A percentile compares a stretch with the other conserved stretches of the same genome.
These are phyloP conservation scores for Cryphonectria radicalis DNA, from an alignment of 2,329 filamentous ascomycete species.

Conservation along the genomic window DNA sequence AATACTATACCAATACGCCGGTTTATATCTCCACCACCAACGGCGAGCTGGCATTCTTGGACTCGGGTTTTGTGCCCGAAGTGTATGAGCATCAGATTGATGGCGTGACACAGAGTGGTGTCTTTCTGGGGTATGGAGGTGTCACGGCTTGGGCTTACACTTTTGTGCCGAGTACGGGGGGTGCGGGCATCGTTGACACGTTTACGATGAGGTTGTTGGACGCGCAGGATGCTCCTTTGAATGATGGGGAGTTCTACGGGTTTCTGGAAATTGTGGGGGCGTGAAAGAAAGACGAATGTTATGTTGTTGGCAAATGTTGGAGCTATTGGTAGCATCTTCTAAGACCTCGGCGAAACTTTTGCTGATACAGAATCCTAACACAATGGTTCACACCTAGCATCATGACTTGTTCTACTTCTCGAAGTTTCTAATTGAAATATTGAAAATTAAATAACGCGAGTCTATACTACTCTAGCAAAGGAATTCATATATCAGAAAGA, in stretches of 20 bases:
- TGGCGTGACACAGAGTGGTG: slow-evolving; percentile 6
- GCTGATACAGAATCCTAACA: no score
- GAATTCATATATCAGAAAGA: no score
- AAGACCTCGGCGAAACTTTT: no score
- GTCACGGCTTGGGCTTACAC: slow-evolving; percentile 14
- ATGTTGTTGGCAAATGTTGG: not conserved
- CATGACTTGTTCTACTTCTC: no score
- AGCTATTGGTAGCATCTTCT: not conserved
- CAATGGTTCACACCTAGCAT: no score
- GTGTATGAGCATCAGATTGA: not conserved
- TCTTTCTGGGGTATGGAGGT: slow-evolving; percentile 4
- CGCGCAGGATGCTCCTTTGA: slow-evolving; percentile 1
- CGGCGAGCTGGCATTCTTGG: not conserved
- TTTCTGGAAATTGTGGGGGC: slow-evolving; percentile 1
- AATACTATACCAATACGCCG: not conserved
- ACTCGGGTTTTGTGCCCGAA: not conserved
- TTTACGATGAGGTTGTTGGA: slow-evolving; percentile 16
- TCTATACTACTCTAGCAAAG: no score
- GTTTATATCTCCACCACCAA: not conserved
- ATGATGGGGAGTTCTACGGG: slow-evolving; percentile 12
- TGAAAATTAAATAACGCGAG: no score
- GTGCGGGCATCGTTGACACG: slow-evolving; percentile 8
- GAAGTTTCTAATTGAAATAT: no score
- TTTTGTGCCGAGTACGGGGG: slow-evolving; percentile 5
- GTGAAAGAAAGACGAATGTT: not conserved